A percentile compares a stretch with the other conserved stretches of the same genome.
These are phyloP conservation scores for Austroboletus olivaceoglutinosus DNA, from an alignment of 1,284 basidiomycete species.

Conservation along the genomic window DNA sequence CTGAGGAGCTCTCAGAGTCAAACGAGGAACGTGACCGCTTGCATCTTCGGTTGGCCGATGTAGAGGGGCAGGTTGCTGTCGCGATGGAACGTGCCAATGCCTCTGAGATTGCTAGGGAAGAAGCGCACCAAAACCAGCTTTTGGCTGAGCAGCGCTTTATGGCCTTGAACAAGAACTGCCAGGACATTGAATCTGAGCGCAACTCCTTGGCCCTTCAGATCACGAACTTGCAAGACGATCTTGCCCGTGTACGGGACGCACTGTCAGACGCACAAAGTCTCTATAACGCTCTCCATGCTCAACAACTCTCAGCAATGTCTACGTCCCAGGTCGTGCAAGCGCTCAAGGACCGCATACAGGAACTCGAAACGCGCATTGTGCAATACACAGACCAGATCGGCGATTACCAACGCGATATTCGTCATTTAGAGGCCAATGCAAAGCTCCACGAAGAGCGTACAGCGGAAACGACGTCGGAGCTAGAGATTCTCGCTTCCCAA, in stretches of 20 bases:
- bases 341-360: slow-evolving; percentile 59
- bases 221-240: slow-evolving; percentile 58
- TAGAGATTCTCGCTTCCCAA: slow-evolving; percentile 61
- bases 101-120: slow-evolving; percentile 36
- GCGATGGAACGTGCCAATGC: slow-evolving; percentile 32
- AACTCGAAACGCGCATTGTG: slow-evolving; percentile 59
- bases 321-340: slow-evolving; percentile 51
- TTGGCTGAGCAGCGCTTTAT: slow-evolving; percentile 34
- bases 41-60: slow-evolving; percentile 14
- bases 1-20: slow-evolving; percentile 19
- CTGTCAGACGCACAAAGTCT: slow-evolving; percentile 54
- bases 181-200: slow-evolving; percentile 59
- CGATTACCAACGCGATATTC: slow-evolving; percentile 71
- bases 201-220: slow-evolving; percentile 60
- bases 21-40: slow-evolving; percentile 17
- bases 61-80: slow-evolving; percentile 33
- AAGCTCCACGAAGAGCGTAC: slow-evolving; percentile 70
- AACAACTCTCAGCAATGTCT: slow-evolving; percentile 61
- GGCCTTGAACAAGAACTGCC: slow-evolving; percentile 43
- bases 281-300: slow-evolving; percentile 57
- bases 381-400: slow-evolving; percentile 68
- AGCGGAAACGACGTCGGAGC: slow-evolving; percentile 60
- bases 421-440: slow-evolving; percentile 68
- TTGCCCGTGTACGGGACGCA: slow-evolving; percentile 50
- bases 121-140: slow-evolving; percentile 32